Percentiles rank a stretch among this genome's conserved stretches.
These are phyloP conservation scores for Aspergillus fischeri DNA, from an alignment of 2,329 filamentous ascomycete species.

Conservation along the genomic window DNA sequence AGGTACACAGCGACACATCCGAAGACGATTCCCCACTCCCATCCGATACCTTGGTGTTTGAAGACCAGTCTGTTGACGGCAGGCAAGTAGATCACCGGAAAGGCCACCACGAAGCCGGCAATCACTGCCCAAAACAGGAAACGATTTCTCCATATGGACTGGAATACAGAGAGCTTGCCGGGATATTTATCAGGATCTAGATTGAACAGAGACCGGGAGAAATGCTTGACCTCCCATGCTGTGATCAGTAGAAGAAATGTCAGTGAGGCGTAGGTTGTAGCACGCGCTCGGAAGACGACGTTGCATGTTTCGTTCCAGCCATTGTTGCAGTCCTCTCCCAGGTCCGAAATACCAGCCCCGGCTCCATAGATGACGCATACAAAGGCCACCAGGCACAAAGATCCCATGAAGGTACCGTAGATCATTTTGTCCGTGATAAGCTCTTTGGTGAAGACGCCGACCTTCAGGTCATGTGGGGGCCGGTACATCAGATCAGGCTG, in stretches of 20 bases:
- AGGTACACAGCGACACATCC: slow-evolving; percentile 58
- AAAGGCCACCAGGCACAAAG: slow-evolving; percentile 39
- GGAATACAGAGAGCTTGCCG: slow-evolving; percentile 59
- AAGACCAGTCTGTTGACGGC: slow-evolving; percentile 61
- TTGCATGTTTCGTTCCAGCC: slow-evolving; percentile 47
- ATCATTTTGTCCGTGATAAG: slow-evolving; percentile 41
- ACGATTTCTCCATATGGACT: slow-evolving; percentile 65
- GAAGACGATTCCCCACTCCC: slow-evolving; percentile 68
- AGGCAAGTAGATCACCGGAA: slow-evolving; percentile 63
- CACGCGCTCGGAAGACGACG: slow-evolving; percentile 62
- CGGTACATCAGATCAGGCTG: slow-evolving; percentile 73
- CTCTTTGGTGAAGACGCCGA: slow-evolving; percentile 40
- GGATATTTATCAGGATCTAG: slow-evolving; percentile 53
- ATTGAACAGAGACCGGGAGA: slow-evolving; percentile 69
- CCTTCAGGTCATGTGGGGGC: slow-evolving; percentile 62
- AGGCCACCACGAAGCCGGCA: slow-evolving; percentile 52
- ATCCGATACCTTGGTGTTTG: slow-evolving; percentile 60
- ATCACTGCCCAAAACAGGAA: slow-evolving; percentile 65
- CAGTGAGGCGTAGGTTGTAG: slow-evolving; percentile 68
- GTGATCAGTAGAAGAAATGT: slow-evolving; percentile 72
- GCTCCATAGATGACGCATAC: slow-evolving; percentile 37
- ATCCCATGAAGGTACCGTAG: slow-evolving; percentile 45
- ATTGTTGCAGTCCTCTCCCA: slow-evolving; percentile 54
- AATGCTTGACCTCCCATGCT: slow-evolving; percentile 73
- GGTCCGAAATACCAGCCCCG: slow-evolving; percentile 41